phyloP scores from a whole-genome alignment of 495 filamentous ascomycete species.

The Penicillium argentinense region DNA sequence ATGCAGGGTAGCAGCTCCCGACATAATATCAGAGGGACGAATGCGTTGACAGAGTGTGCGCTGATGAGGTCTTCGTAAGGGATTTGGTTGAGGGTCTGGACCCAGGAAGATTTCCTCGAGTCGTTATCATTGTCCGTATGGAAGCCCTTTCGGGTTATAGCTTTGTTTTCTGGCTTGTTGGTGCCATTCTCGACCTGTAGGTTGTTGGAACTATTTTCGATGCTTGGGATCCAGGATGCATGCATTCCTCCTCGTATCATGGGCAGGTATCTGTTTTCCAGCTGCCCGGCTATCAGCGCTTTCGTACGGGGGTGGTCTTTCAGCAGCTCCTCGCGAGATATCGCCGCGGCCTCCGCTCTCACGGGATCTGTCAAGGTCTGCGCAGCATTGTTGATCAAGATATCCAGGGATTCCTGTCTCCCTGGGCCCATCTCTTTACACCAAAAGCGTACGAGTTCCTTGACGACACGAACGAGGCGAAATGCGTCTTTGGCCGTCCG shows the following conservation, averaged over 20 bases:
- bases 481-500: conserved; percentile 45
- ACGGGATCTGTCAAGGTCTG: conserved; percentile 49
- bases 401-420: conserved; percentile 24
- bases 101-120: conserved; percentile 37
- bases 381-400: conserved; percentile 51
- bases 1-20: conserved; percentile 48
- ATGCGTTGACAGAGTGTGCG: conserved; percentile 46
- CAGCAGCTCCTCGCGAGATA: conserved; percentile 27
- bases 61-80: conserved; percentile 52
- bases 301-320: conserved; percentile 1
- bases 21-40: conserved; percentile 47
- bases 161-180: neutral
- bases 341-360: conserved; percentile 34
- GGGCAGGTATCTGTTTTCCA: neutral
- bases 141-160: neutral
- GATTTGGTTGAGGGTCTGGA: conserved; percentile 43
- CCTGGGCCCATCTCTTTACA: neutral
- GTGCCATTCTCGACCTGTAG: conserved; percentile 1
- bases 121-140: conserved; percentile 1
- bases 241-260: conserved; percentile 6
- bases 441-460: conserved; percentile 29
- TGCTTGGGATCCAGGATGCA: conserved; percentile 11
- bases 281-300: neutral
- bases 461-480: conserved; percentile 30
- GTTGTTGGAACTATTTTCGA: neutral